Base-by-base conservation (phyloP, 208 protist genomes). In the Herpetomonas samuelpessoai region DNA sequence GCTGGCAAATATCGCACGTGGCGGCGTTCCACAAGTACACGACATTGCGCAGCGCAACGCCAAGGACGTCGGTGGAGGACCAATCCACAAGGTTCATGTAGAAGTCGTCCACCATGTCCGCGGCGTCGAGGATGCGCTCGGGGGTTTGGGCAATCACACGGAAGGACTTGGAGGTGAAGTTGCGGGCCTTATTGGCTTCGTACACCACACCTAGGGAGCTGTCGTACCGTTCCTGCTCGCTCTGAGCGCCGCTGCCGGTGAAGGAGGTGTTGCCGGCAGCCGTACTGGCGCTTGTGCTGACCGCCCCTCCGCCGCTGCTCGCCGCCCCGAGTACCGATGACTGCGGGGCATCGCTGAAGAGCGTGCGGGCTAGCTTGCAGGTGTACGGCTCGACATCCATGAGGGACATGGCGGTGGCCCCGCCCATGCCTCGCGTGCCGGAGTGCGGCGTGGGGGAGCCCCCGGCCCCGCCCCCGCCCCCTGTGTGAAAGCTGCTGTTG, bases 11-110 rank as follows among this genome's bases (percentile, higher is more conserved):
- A 50, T 65, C 64, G 46, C 88, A 91, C 25, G 86, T 97, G 21
- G 85, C 80, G 18, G 97, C 96, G 71, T 99, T 94, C 98, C 98
- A 99, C 21, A 99, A 62, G 76, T 99, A 99, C 19, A 99, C 93
- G 7, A 80, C 72, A 19, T 74, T 70, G 57, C 88, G 92, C n/a
- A 99, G 87, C 31, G 96, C 98, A 22, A 99, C 98, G 19, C 96
- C 92, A 9, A 99, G 72, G 4, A 97, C 52, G 54, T 94, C 80
- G 3, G 74, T 76, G 19, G 58, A 62, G 41, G 75, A 89, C 98
- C 98, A 99, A 79, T 99, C 98, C 2, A 99, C 82, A 6, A 99
- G 76, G 69, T 99, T 99, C 12, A 99, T 82, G 84, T 99, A 99
- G 65, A 98, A 99, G 85, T 99, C 98, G 62, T 99, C 98, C 48